A percentile compares a stretch with the other conserved stretches of the same genome.
Conservation (phyloP, 2,329 filamentous ascomycete genomes). For the Cordyceps cateniannulata region DNA sequence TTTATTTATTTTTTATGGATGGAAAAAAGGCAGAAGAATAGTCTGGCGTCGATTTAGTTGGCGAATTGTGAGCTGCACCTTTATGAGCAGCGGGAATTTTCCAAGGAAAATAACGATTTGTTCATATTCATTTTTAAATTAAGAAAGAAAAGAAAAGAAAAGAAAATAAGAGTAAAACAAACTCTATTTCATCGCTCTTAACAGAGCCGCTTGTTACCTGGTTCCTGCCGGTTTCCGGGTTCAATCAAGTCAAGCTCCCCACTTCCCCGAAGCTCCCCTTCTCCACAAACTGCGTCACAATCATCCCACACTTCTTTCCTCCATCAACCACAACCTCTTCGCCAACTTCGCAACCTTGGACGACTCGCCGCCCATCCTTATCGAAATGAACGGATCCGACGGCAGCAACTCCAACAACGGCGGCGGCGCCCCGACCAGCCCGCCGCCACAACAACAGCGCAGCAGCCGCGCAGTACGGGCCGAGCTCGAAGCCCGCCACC, state of each 20-base stretch:
- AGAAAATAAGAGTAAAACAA: no score
- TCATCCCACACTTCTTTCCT: background rate
- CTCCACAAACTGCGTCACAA: background rate
- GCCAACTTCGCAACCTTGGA: no score
- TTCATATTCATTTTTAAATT: background rate
- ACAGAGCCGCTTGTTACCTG: no score
- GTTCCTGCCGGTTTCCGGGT: no score
- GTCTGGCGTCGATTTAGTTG: no score
- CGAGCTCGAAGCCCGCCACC: conserved; percentile 28
- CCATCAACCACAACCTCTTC: background rate
- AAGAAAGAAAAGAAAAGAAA: no score
- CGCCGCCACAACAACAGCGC: background rate
- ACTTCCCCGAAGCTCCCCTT: conserved; percentile 3
- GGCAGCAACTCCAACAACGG: background rate
- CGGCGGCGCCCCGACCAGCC: background rate
- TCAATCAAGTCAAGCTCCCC: background rate
- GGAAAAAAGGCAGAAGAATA: no score
- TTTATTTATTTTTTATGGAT: no score
- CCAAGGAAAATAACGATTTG: no score
- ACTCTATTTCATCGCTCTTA: no score
- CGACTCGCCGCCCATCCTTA: background rate
- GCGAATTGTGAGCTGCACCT: no score
- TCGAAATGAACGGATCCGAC: conserved; percentile 6
- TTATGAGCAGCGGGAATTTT: background rate
- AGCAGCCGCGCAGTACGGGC: conserved; percentile 20